Base-by-base conservation (phyloP, 2,329 filamentous ascomycete genomes). In the Venturia effusa region DNA sequence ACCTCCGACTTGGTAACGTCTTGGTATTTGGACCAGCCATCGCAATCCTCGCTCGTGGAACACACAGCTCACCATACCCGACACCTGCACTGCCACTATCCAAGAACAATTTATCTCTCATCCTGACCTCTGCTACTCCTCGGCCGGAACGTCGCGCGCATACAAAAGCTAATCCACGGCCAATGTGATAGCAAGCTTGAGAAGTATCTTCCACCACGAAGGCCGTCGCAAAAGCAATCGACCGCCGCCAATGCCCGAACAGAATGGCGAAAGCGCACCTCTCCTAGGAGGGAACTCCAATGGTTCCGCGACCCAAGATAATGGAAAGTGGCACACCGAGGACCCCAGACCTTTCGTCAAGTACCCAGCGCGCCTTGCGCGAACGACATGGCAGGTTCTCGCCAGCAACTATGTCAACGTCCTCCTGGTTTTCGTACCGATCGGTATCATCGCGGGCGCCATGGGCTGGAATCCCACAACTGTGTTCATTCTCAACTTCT, bases 401-500 rank as follows among this genome's bases (percentile, higher is more conserved):
- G 69, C 71, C 61, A 81, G 78, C 77, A 81, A 79, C 73, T 80
- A 80, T 74, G 85, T 82, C 74, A 93, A 92, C 73, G 81, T 87
- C 67, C 80, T 88, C 63, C 85, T 94, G 67, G 79, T 90, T 66
- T 86, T 87, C 70, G 89, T 92, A 10, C 88, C 89, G 11, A 74
- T 90, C 51, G 89, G 88, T 66, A 89, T 92, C 67, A 70, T 86
- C 62, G 84, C 88, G 65, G 88, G 88, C 65, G 75, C 78, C 17
- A 70, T 84, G 66, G 77, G 79, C 59, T 88, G 87, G 85, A 79
- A 81, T 70, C 82, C 89, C 0, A 84, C 85, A 13, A 82, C 83
- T 64, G 83, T 91, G 67, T 92, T 92, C 74, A 79, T 84, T 60
- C 82, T 92, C 73, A 92, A 92, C 77, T 92, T 92, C 77, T 82